Base-by-base conservation (phyloP, 345 rosid species). In the Hypericum perforatum region DNA sequence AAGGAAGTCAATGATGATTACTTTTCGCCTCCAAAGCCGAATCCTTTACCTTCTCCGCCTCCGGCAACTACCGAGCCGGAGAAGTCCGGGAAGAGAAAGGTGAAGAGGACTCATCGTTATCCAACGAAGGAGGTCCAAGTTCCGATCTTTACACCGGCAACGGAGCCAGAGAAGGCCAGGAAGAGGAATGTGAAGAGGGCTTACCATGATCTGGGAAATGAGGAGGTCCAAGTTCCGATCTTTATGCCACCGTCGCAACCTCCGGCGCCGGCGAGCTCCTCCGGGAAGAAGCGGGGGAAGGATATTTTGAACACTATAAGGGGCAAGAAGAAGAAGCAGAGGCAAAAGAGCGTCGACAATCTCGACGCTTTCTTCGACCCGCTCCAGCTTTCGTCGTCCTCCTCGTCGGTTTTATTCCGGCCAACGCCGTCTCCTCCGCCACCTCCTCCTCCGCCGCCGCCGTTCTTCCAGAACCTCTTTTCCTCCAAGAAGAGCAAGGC, bases 281-380 rank as follows among this genome's bases (percentile, higher is more conserved):
- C 58, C 37, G 62, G 41, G 42, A 73, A 79, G 60, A 75, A 67
- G 82, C 78, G 76, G 73, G 80, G 79, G 2, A 86, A 76, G 59
- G 97, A 86, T 6, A 74, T 86, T 63, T 69, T 82, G 36, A 66
- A 14, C 41, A 67, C 88, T 8, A 9, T 84, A 7, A 65, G 75
- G 53, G 71, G 76, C 54, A 82, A 44, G 76, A 82, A 60, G 70
- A 86, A 82, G 81, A 77, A 77, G 56, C 94, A 74, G 53, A 62
- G 95, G 48, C 94, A 90, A 71, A 82, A 75, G 65, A 90, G 97
- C 67, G 76, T 80, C 16, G 97, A 89, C 56, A 81, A 80, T 54
- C 86, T 89, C 8, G 95, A 78, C 36, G 53, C 66, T 56, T 77
- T 89, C 56, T 78, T 89, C 58, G 57, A 71, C 43, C 49, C 60